Base-by-base conservation (phyloP, 768 basidiomycete species). In the Paxillus involutus region DNA sequence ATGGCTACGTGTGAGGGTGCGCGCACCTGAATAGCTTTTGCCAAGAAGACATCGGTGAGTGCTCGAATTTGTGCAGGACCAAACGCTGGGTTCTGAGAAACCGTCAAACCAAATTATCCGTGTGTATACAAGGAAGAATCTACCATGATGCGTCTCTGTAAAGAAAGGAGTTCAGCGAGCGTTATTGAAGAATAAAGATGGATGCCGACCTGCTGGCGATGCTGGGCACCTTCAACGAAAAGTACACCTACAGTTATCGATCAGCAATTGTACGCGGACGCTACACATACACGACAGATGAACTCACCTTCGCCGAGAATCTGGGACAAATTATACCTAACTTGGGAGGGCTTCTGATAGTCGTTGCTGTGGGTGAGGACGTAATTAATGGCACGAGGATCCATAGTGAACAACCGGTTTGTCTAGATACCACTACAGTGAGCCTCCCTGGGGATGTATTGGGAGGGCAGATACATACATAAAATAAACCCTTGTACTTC, bases 361-460 rank as follows among this genome's bases (percentile, higher is more conserved):
- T 74, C 69, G 29, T 77, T 66, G 26, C 71, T 71, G 51, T 87
- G 82, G 56, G 77, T 75, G 14, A 92, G 71, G 47, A 93, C 73
- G 58, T 91, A 83, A 41, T 78, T 77, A 33, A 91, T 39, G 0
- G 87, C 88, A 26, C 80, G 80, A 71, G 26, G 26, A 59, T 91
- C 90, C 48, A 75, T 65, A 0, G 85, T 88, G 63, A 77, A 77
- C 10, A 89, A 65, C 6, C 79, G 75, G 16, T 67, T 51, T 6
- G 52, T 42, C 74, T 77, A 53, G 2, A 29, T 21, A 14, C 17
- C 37, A 39, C 6, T 21, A 43, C 10, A 8, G 29, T 56, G 41
- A 55, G 46, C 26, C 8, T 32, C 24, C 36, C 13, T 13, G 16
- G n/a, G 41, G 2, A 29, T 26, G 26, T 26, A 11, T 16, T 41